Conservation (phyloP, 2,329 filamentous ascomycete genomes). For the Lasiodiplodia hormozganensis region DNA sequence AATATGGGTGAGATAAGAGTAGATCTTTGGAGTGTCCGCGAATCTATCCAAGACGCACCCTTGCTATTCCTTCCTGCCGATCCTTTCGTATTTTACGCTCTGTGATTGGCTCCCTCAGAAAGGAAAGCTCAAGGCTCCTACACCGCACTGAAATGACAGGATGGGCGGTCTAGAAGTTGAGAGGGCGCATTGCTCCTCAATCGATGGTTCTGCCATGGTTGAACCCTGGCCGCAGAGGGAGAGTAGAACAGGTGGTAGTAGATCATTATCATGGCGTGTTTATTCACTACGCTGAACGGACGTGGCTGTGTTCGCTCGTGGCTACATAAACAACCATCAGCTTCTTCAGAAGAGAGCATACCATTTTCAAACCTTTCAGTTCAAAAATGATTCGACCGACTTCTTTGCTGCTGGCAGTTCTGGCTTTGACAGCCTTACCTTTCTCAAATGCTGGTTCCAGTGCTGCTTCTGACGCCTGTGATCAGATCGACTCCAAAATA, state of each 20-base stretch:
- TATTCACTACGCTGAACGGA: neutral
- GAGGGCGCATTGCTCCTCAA: too few relatives aligned
- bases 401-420: neutral
- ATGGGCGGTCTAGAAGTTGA: neutral
- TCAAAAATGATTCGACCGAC: neutral
- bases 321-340: neutral
- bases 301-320: neutral
- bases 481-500: neutral
- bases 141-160: neutral
- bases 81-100: too few relatives aligned
- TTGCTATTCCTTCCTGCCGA: too few relatives aligned
- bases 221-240: neutral
- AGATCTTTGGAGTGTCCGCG: neutral
- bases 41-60: neutral
- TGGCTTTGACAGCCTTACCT: neutral
- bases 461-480: neutral
- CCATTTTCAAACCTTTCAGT: neutral
- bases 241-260: neutral
- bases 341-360: neutral
- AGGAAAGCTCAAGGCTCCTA: too few relatives aligned
- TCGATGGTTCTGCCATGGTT: neutral
- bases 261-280: neutral
- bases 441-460: neutral
- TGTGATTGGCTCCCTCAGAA: too few relatives aligned
- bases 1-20: neutral